These are phyloP conservation scores for Aspergillus neoniger DNA, from an alignment of 2,329 filamentous ascomycete species.

Conservation along the genomic window DNA sequence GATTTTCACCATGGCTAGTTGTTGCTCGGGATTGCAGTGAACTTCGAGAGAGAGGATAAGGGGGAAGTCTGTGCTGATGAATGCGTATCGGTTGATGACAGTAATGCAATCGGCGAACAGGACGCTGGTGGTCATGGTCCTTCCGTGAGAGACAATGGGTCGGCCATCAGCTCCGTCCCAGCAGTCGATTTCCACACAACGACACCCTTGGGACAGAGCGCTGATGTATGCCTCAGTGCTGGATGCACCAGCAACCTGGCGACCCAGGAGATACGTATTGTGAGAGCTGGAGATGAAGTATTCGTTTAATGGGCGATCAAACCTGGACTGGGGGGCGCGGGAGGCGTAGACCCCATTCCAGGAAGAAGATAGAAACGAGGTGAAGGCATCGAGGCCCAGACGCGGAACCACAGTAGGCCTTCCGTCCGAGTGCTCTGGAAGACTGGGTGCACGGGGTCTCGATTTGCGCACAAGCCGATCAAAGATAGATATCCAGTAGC, in stretches of 20 bases:
- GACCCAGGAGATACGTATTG: conserved; percentile 93
- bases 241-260: conserved; percentile 85
- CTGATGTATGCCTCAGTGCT: conserved; percentile 95
- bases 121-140: conserved; percentile 83
- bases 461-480: conserved; percentile 66
- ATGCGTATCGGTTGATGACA: conserved; percentile 93
- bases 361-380: conserved; percentile 73
- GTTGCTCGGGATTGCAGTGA: conserved; percentile 82
- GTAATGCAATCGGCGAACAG: conserved; percentile 89
- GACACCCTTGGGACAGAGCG: conserved; percentile 82
- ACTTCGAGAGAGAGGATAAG: conserved; percentile 95
- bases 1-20: conserved; percentile 82
- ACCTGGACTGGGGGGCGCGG: conserved; percentile 61
- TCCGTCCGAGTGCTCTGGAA: conserved; percentile 44
- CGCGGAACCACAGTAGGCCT: conserved; percentile 47
- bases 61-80: conserved; percentile 81
- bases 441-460: conserved; percentile 50
- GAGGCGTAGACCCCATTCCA: conserved; percentile 69
- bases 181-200: conserved; percentile 96
- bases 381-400: conserved; percentile 78
- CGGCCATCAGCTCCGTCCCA: conserved; percentile 91
- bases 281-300: conserved; percentile 99
- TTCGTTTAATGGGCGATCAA: conserved; percentile 87
- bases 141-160: conserved; percentile 87
- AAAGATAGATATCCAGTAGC: conserved; percentile 73